phyloP scores from a whole-genome alignment of 257 asterid species.

The Scutellaria minor region DNA sequence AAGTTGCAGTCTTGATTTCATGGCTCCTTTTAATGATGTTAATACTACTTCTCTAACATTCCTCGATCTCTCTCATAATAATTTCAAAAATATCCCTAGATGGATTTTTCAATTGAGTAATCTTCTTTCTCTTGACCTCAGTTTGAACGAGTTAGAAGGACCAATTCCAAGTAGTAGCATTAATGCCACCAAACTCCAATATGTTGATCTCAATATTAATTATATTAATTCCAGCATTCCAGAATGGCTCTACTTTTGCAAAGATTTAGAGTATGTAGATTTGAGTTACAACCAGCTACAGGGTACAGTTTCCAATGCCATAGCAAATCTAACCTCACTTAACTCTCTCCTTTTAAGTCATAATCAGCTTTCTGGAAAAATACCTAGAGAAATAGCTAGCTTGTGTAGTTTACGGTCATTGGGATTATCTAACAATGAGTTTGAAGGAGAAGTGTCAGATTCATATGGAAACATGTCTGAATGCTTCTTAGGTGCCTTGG shows the following conservation, averaged over 20 bases:
- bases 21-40: not conserved
- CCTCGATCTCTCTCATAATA: conserved; percentile 30
- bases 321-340: conserved; percentile 40
- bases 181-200: conserved; percentile 33
- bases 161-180: conserved; percentile 31
- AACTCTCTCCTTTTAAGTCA: not conserved
- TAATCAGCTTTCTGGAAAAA: conserved; percentile 34
- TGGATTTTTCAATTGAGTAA: conserved; percentile 40
- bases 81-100: conserved; percentile 20
- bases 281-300: conserved; percentile 20
- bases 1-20: conserved; percentile 32
- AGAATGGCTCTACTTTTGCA: conserved; percentile 26
- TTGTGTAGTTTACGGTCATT: not conserved
- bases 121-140: conserved; percentile 36
- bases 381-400: conserved; percentile 7
- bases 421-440: not conserved
- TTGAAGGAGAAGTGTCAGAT: not conserved
- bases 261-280: conserved; percentile 1
- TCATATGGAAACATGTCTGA: conserved; percentile 17
- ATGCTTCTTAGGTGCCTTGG: not conserved
- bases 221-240: conserved; percentile 39
- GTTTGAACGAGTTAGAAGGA: conserved; percentile 3
- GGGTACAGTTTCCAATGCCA: conserved; percentile 36
- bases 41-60: conserved; percentile 16
- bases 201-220: conserved; percentile 27